phyloP scores from a whole-genome alignment of 768 basidiomycete genomes.

The Suillus alpinus region DNA sequence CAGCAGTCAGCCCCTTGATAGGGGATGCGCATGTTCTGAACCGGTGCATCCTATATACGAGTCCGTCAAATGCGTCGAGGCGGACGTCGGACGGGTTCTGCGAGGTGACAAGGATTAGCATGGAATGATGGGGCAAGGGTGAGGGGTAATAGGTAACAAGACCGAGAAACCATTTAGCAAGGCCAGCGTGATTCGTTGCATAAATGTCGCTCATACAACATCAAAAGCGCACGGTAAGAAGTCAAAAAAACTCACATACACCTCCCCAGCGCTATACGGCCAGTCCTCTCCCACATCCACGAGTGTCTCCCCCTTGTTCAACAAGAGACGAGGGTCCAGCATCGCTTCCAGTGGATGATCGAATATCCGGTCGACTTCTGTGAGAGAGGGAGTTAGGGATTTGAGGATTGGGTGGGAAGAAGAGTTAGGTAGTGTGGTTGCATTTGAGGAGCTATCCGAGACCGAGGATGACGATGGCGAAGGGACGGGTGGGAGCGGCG shows the following conservation, averaged over 20 bases:
- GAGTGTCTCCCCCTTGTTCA: slow-evolving; percentile 43
- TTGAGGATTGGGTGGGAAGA: slow-evolving; percentile 37
- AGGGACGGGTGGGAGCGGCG: neutral
- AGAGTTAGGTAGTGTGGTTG: slow-evolving; percentile 7
- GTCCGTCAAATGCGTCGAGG: slow-evolving; percentile 45
- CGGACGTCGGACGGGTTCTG: slow-evolving; percentile 58
- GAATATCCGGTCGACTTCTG: slow-evolving; percentile 80
- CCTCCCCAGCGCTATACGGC: slow-evolving; percentile 64
- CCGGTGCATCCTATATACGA: slow-evolving; percentile 77
- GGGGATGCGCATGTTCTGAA: slow-evolving; percentile 77
- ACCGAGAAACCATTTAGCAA: neutral
- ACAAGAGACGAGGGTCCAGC: slow-evolving; percentile 52
- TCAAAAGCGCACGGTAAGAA: neutral
- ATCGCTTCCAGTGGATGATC: slow-evolving; percentile 74
- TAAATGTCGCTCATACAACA: neutral
- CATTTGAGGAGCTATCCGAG: neutral
- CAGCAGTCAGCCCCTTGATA: slow-evolving; percentile 80
- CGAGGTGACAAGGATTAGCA: neutral
- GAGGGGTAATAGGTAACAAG: neutral
- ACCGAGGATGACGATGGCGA: too few relatives aligned
- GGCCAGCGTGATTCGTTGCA: neutral
- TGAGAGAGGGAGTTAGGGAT: slow-evolving; percentile 50
- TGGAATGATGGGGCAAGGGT: neutral
- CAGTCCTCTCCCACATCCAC: slow-evolving; percentile 66
- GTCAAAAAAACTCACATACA: slow-evolving; percentile 54